Evolutionary conservation across 176 grass and related monocot genomes (phyloP), one percentile per base, ranked within the genome.

Genomic region (Oryza australiensis): DNA sequence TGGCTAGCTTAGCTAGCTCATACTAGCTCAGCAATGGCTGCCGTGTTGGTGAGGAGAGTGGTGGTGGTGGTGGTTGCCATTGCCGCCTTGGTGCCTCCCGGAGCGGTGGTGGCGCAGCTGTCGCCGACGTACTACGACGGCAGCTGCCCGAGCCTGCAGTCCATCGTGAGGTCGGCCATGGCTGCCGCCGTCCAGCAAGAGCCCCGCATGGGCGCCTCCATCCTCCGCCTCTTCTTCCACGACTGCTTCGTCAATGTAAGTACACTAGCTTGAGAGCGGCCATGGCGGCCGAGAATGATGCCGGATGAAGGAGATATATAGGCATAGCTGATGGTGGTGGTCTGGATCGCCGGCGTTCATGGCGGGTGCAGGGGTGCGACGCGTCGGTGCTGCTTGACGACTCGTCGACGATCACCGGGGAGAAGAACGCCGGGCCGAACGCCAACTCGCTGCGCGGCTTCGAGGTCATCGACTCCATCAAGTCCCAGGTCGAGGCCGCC

Each of bases 181-280:
- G 29, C 57, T 4, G 66, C 81, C 75, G 85, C 88, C 65, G 90
- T 95, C 9, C 48, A 64, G 16, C 8, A 35, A 16, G 93, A 95
- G 79, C 68, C 69, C 0, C 45, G 92, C 8, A 92, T 97, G 86
- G 94, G 87, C 6, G 94, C 91, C 7, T 92, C 93, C 84, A 87
- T 98, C 70, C 86, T 98, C 67, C 95, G 95, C 65, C 95, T 98
- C 82, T 89, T 89, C 90, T 98, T 98, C 87, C 95, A 98, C 74
- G 95, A 94, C 76, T 98, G 95, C 84, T 94, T 98, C 77, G 95
- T 98, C 48, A 91, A 98, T 53, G 95, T 97, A 83, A 30, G 60
- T 80, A 13, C n/a, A 2, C 37, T 18, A 22, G 16, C 51, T 53
- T 22, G 48, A 53, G 45, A 48, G 7, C 48, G 16, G 48, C 48